Evolutionary conservation across 768 basidiomycete species (phyloP).

Genomic region (Thelephora ganbajun): DNA sequence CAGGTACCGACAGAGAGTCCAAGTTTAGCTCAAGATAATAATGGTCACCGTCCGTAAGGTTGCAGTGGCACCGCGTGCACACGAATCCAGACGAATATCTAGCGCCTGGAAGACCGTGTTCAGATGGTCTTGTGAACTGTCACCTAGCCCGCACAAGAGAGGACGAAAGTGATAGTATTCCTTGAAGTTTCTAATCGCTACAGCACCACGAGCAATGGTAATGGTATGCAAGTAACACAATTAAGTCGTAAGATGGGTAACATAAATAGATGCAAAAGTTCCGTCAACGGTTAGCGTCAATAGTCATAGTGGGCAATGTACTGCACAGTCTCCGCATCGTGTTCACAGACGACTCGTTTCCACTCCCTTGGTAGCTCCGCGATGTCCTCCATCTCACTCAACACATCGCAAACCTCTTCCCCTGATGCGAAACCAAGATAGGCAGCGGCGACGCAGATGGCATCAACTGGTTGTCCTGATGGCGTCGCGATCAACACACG

Average conservation of each 20-base stretch:
- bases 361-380: constrained; percentile 14
- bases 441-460: constrained; percentile 14
- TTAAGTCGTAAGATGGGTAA: not conserved
- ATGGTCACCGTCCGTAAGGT: too few species aligned
- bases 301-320: constrained; percentile 8
- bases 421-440: constrained; percentile 17
- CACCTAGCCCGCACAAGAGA: too few species aligned
- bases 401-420: constrained; percentile 10
- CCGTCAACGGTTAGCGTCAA: not conserved
- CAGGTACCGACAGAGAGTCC: too few species aligned
- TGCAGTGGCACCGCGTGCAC: too few species aligned
- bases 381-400: constrained; percentile 14
- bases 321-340: constrained; percentile 15
- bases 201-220: not conserved
- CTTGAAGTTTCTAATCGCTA: not conserved
- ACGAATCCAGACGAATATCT: too few species aligned
- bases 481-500: constrained; percentile 17
- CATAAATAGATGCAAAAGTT: not conserved
- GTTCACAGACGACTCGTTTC: constrained; percentile 17
- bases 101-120: too few species aligned
- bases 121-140: too few species aligned
- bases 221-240: not conserved
- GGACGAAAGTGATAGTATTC: too few species aligned
- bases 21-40: too few species aligned
- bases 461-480: constrained; percentile 16